phyloP scores from a whole-genome alignment of 2,329 filamentous ascomycete species.

The Lanzia echinophila region DNA sequence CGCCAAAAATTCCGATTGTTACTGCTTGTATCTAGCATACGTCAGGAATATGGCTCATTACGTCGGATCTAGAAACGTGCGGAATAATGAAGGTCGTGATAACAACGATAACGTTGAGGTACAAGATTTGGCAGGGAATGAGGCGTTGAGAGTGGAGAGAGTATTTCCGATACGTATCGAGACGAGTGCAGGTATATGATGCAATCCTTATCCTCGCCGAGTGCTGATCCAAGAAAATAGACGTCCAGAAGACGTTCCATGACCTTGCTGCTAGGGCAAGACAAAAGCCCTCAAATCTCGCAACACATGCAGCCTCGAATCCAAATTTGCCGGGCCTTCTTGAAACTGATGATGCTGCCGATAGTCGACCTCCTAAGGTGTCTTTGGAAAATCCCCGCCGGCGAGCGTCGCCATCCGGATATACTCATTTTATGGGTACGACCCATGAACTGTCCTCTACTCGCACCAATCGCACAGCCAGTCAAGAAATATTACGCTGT shows the following conservation, averaged over 20 bases:
- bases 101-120: background rate
- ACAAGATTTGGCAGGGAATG: background rate
- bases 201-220: background rate
- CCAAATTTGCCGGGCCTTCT: background rate
- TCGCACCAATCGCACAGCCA: background rate
- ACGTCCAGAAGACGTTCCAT: background rate
- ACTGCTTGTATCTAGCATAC: background rate
- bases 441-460: constrained; percentile 1
- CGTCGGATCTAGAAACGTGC: background rate
- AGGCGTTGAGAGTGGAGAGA: constrained; percentile 1
- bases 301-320: background rate
- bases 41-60: background rate
- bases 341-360: background rate
- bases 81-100: background rate
- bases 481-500: constrained; percentile 43
- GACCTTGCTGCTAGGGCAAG: background rate
- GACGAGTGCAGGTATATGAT: background rate
- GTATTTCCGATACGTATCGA: constrained; percentile 9
- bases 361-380: background rate
- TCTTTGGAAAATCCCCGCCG: background rate
- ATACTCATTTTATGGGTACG: background rate
- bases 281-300: background rate
- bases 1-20: no score
- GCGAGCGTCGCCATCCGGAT: background rate
- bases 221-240: background rate